phyloP scores from a whole-genome alignment of 2,329 filamentous ascomycete genomes.

The Phoma sp. region DNA sequence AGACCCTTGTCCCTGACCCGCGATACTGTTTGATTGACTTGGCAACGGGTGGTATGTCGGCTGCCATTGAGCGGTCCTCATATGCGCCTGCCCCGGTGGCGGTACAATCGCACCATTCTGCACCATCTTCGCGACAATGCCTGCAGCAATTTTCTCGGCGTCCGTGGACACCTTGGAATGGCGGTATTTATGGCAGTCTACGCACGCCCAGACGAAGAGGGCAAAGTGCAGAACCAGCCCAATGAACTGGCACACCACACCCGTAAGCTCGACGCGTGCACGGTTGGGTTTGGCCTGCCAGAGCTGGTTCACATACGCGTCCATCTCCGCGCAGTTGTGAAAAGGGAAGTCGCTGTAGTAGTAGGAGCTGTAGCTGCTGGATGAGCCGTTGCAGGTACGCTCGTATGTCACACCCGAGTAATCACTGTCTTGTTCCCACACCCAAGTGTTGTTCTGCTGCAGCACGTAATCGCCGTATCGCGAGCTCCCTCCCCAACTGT shows the following conservation, averaged over 20 bases:
- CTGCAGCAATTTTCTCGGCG: constrained; percentile 42
- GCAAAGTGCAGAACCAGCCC: constrained; percentile 41
- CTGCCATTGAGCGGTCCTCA: background rate
- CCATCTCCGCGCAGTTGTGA: constrained; percentile 36
- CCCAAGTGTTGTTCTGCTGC: constrained; percentile 42
- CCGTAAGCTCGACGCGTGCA: constrained; percentile 30
- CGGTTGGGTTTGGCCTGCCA: constrained; percentile 35
- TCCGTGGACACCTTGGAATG: constrained; percentile 35
- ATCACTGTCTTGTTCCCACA: constrained; percentile 25
- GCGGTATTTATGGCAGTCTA: constrained; percentile 42
- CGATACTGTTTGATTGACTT: background rate
- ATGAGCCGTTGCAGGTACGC: constrained; percentile 24
- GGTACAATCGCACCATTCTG: constrained; percentile 39
- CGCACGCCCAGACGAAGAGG: constrained; percentile 50
- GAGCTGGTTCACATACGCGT: constrained; percentile 41
- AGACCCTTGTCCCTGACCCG: background rate
- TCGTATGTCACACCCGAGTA: constrained; percentile 18
- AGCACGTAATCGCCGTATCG: constrained; percentile 35
- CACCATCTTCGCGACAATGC: constrained; percentile 47
- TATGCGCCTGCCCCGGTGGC: constrained; percentile 26
- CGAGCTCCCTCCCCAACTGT: too few species aligned
- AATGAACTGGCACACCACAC: constrained; percentile 41
- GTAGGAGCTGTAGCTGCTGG: background rate
- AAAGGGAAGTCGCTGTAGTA: constrained; percentile 19
- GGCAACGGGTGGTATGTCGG: constrained; percentile 2